phyloP scores from a whole-genome alignment of 192 early-diverging fungal species.

The Gryganskiella cystojenkinii region DNA sequence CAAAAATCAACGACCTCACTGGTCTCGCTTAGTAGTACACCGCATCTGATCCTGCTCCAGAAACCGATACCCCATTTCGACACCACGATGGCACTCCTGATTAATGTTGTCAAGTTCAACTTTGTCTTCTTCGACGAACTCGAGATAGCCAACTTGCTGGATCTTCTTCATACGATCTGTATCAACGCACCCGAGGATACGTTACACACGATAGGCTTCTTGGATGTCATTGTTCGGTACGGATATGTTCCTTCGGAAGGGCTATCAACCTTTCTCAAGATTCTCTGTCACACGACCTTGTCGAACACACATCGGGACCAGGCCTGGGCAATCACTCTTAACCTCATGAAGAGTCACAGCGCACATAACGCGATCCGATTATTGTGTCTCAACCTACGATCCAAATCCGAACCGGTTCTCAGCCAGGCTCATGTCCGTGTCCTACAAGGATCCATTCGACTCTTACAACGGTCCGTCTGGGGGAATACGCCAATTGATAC shows the following conservation, averaged over 20 bases:
- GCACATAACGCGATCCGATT: constrained; percentile 66
- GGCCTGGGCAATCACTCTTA: constrained; percentile 69
- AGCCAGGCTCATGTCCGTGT: constrained; percentile 25
- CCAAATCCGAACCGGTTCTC: constrained; percentile 19
- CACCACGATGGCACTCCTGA: constrained; percentile 59
- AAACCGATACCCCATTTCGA: constrained; percentile 57
- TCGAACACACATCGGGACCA: constrained; percentile 45
- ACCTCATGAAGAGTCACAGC: constrained; percentile 71
- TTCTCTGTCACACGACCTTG: constrained; percentile 58
- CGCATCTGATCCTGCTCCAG: constrained; percentile 40
- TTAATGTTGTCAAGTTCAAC: constrained; percentile 64
- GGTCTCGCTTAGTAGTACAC: constrained; percentile 45
- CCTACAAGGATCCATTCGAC: constrained; percentile 65
- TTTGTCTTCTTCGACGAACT: constrained; percentile 66
- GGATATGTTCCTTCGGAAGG: constrained; percentile 62
- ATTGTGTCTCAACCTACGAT: constrained; percentile 64
- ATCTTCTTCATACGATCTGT: constrained; percentile 57
- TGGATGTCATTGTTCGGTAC: constrained; percentile 67
- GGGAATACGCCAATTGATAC: constrained; percentile 53
- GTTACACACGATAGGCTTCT: constrained; percentile 55
- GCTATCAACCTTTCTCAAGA: constrained; percentile 58
- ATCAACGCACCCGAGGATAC: constrained; percentile 58
- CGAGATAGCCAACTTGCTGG: constrained; percentile 60
- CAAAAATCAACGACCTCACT: constrained; percentile 50
- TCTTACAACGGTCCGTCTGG: constrained; percentile 70